Conservation (phyloP, 305 asterid species). For the Solanum hybrid region DNA sequence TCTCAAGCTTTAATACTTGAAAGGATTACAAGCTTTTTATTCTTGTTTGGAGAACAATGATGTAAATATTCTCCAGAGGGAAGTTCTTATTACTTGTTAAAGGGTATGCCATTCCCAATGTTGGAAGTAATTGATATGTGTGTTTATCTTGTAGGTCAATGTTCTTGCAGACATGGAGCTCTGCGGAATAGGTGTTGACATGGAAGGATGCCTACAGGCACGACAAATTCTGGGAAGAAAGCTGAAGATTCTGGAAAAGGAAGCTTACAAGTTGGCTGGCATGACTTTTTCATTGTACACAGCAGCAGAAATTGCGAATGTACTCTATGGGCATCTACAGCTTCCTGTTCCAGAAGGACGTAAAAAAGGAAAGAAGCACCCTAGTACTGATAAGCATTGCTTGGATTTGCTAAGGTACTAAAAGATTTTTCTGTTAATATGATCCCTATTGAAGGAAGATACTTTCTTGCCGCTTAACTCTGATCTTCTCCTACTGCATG, state of each 20-base stretch:
- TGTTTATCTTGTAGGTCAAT: constrained; percentile 44
- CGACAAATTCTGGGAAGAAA: constrained; percentile 70
- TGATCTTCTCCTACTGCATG: not conserved
- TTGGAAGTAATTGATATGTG: not conserved
- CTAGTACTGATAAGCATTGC: constrained; percentile 89
- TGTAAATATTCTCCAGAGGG: not conserved
- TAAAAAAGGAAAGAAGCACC: constrained; percentile 71
- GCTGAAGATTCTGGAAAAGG: constrained; percentile 67
- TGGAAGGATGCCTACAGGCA: constrained; percentile 89
- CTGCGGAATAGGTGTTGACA: constrained; percentile 93
- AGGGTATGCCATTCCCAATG: not conserved
- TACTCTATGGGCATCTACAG: constrained; percentile 83
- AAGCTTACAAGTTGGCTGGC: constrained; percentile 88
- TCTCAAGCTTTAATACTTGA: not conserved
- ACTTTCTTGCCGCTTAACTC: not conserved
- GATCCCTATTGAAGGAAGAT: not conserved
- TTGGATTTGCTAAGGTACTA: constrained; percentile 81
- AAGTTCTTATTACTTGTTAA: not conserved
- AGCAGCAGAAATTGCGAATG: constrained; percentile 90
- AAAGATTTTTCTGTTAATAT: not conserved
- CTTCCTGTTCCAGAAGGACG: constrained; percentile 79
- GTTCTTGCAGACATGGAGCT: constrained; percentile 96
- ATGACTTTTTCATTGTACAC: constrained; percentile 73
- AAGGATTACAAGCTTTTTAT: not conserved
- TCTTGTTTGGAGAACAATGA: not conserved